Conservation (phyloP, 1,284 basidiomycete species). For the Ustilago nuda region DNA sequence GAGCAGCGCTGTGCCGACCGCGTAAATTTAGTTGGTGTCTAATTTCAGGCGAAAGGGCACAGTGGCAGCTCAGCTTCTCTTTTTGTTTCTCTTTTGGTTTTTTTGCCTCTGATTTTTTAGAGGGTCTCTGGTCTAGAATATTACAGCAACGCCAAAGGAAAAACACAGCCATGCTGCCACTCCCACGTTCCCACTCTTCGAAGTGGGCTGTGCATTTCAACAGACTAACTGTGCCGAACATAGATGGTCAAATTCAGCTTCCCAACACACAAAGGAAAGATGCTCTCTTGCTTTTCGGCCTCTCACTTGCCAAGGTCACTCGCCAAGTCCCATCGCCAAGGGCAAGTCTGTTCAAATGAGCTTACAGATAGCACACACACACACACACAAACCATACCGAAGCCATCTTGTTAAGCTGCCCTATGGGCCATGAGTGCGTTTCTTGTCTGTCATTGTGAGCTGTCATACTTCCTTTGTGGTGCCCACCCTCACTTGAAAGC, state of each 20-base stretch:
- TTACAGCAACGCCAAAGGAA: background rate
- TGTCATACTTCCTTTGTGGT: background rate
- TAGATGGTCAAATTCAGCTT: background rate
- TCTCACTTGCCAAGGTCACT: background rate
- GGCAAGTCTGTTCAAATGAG: background rate
- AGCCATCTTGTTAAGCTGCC: too few species aligned
- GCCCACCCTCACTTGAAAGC: background rate
- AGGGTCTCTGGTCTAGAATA: background rate
- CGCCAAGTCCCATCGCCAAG: conserved; percentile 3
- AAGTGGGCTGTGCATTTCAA: background rate
- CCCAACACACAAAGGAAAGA: background rate
- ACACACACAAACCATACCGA: too few species aligned
- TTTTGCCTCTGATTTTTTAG: too few species aligned
- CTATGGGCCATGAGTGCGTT: too few species aligned
- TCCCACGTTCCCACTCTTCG: background rate
- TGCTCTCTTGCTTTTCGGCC: background rate
- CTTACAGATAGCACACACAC: background rate
- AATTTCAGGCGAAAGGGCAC: background rate
- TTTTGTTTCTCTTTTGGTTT: background rate
- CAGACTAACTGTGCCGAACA: background rate
- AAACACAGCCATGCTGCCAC: background rate
- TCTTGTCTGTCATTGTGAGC: too few species aligned
- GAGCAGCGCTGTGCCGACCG: background rate
- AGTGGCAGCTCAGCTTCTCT: background rate
- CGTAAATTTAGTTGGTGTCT: background rate